These are phyloP conservation scores for Taiozyma sp. DNA, from an alignment of 1,139 yeast species.

Conservation along the genomic window DNA sequence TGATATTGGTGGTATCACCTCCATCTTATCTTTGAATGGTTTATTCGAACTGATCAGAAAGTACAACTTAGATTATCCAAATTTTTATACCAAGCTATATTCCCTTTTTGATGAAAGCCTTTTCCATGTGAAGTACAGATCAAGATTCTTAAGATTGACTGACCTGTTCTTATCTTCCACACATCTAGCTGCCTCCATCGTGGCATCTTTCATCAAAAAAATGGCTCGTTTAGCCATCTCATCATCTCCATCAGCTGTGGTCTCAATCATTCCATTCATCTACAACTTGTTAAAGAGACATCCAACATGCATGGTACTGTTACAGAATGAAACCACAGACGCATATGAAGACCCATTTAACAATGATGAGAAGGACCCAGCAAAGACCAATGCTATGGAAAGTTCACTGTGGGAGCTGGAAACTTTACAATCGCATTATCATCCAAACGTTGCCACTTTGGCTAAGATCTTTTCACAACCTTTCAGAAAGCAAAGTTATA, in stretches of 20 bases:
- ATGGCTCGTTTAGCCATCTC: constrained; percentile 68
- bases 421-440: constrained; percentile 79
- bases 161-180: constrained; percentile 85
- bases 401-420: constrained; percentile 93
- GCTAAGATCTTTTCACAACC: constrained; percentile 89
- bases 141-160: constrained; percentile 81
- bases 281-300: constrained; percentile 86
- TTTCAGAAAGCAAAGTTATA: constrained; percentile 78
- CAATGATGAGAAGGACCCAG: constrained; percentile 61
- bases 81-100: constrained; percentile 79
- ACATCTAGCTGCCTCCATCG: constrained; percentile 75
- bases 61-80: constrained; percentile 87
- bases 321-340: constrained; percentile 45
- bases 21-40: constrained; percentile 82
- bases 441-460: constrained; percentile 90
- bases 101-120: constrained; percentile 71
- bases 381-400: constrained; percentile 69
- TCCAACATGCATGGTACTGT: constrained; percentile 88
- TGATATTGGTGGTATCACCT: constrained; percentile 59
- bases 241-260: constrained; percentile 90
- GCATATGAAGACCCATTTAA: constrained; percentile 64
- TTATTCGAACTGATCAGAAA: constrained; percentile 78
- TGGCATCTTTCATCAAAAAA: constrained; percentile 86
- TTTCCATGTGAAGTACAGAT: constrained; percentile 72
- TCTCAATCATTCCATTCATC: constrained; percentile 82